Percentiles rank a stretch among this genome's conserved stretches.
Evolutionary conservation across 257 asterid species (phyloP).

Genomic region (Nicotiana paniculata): DNA sequence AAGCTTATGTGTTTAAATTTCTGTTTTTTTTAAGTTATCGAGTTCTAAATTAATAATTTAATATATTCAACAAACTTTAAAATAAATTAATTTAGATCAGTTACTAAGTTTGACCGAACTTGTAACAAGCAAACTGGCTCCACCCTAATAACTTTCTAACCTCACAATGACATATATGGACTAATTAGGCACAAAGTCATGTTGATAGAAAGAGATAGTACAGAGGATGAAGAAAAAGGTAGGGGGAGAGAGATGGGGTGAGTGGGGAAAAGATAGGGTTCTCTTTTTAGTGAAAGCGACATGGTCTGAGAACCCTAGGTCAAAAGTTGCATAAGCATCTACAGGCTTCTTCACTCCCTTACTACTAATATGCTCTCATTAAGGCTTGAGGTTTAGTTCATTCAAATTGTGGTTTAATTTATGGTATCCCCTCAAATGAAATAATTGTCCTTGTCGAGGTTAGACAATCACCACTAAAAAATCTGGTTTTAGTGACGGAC

Average conservation of each 20-base stretch:
- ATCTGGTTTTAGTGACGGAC: too few relatives aligned
- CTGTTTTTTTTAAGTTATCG: too few relatives aligned
- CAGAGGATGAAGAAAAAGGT: neutral
- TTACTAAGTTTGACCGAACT: too few relatives aligned
- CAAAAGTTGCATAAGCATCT: conserved; percentile 17
- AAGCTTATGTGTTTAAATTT: accelerated
- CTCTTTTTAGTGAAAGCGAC: conserved; percentile 34
- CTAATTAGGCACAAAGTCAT: neutral
- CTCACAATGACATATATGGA: neutral
- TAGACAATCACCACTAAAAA: neutral
- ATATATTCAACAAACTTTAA: too few relatives aligned
- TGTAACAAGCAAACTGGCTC: too few relatives aligned
- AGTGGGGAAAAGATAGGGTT: conserved; percentile 11
- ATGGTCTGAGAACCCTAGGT: conserved; percentile 10
- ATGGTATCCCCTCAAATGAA: conserved; percentile 17
- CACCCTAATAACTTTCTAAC: neutral
- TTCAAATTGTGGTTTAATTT: neutral
- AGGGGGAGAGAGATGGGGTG: neutral
- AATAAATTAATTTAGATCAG: too few relatives aligned
- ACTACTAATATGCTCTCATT: too few relatives aligned
- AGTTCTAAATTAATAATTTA: too few relatives aligned
- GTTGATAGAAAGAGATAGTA: neutral
- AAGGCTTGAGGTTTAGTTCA: neutral
- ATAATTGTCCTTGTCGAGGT: conserved; percentile 25
- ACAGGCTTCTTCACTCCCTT: neutral